These are phyloP conservation scores for Striga hermonthica DNA, from an alignment of 305 asterid species.

Conservation along the genomic window DNA sequence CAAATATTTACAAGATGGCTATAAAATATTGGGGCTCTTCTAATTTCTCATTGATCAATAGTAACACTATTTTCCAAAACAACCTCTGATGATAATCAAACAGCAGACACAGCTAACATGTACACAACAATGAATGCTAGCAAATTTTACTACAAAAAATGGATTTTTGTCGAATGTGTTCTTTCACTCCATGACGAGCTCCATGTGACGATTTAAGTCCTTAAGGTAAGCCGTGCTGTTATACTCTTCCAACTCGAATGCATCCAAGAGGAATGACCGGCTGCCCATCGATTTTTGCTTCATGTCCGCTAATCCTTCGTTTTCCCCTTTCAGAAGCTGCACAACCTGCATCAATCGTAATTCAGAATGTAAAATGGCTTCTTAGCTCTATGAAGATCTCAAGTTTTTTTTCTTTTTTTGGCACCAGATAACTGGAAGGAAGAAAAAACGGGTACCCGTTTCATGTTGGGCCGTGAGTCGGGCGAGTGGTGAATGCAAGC, in stretches of 20 bases:
- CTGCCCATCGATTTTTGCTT: conserved; percentile 60
- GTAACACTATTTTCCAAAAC: too few relatives aligned
- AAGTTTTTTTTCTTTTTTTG: background rate
- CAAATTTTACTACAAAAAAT: too few relatives aligned
- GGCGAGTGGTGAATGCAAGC: conserved; percentile 79
- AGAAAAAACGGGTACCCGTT: conserved; percentile 39
- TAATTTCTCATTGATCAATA: too few relatives aligned
- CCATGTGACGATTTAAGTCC: conserved; percentile 84
- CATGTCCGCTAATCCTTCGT: conserved; percentile 44
- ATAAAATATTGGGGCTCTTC: too few relatives aligned
- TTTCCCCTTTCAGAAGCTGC: conserved; percentile 62
- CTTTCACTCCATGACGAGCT: conserved; percentile 77
- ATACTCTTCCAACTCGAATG: conserved; percentile 74
- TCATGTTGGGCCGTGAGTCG: conserved; percentile 78
- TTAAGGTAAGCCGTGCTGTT: conserved; percentile 55
- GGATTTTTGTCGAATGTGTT: too few relatives aligned
- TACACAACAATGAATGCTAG: too few relatives aligned
- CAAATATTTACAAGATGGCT: too few relatives aligned
- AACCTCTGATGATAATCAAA: too few relatives aligned
- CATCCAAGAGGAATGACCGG: conserved; percentile 52
- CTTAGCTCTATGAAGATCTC: background rate
- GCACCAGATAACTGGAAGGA: too few relatives aligned
- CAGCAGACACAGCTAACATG: too few relatives aligned
- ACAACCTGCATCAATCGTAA: conserved; percentile 46
- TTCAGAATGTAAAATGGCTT: background rate